Evolutionary conservation across 2,329 filamentous ascomycete species (phyloP), one percentile per base, ranked within the genome.

Genomic region (Cercospora citrullina): DNA sequence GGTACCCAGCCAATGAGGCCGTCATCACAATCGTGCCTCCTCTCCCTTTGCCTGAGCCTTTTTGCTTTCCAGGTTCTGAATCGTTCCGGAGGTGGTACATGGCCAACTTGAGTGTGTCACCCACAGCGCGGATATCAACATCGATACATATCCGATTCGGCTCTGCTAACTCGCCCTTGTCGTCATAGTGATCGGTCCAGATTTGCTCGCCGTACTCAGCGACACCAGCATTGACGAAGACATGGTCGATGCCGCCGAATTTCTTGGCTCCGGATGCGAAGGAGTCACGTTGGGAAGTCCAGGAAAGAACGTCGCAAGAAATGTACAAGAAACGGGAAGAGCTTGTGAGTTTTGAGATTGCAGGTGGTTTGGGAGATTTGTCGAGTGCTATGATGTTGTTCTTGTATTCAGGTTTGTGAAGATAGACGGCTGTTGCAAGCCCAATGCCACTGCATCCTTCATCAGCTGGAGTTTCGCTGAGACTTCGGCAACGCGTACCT

Each of bases 191-290:
- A 61, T 84, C 82, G 4, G 77, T 80, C 77, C 84, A 85, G 74
- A 85, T 84, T 69, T 84, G 82, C 58, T 85, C 83, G 48, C 77
- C 77, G 60, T 82, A 78, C 69, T 85, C 83, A 30, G 81, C 78
- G 26, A 85, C 81, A 0, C 83, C 83, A 5, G 83, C 83, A 63
- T 85, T 85, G 58, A 84, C 81, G 69, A 83, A 85, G 14, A 85
- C 82, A 45, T 76, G 76, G 63, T 83, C 81, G 51, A 85, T 81
- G 9, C 77, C 75, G 6, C 80, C 79, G 73, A 84, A 84, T 30
- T 79, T 79, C 6, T 74, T 61, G 62, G 81, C 72, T 2, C 79
- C 81, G 6, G 74, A 74, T 68, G 80, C 78, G 72, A 85, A 85
- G 16, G 79, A 83, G 1, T 77, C 75, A 31, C 82, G 77, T 73